Evolutionary conservation across 2,329 filamentous ascomycete species (phyloP).

Genomic region (Phialophora macrospora): DNA sequence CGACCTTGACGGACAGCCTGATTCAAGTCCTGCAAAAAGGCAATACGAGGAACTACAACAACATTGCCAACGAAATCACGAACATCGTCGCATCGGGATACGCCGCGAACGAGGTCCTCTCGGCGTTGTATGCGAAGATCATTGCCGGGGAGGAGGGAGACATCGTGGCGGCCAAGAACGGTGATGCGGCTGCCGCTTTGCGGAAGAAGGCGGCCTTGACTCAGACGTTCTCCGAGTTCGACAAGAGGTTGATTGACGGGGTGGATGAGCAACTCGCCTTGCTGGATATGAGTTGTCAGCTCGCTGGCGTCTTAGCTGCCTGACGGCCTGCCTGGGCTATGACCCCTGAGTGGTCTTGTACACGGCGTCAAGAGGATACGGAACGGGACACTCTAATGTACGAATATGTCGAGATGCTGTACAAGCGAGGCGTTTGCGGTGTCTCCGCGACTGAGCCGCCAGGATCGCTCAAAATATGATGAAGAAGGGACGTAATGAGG

Average conservation of each 20-base stretch:
- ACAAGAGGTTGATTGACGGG: constrained; percentile 92
- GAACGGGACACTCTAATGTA: neutral
- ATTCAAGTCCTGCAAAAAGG: constrained; percentile 66
- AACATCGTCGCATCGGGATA: constrained; percentile 95
- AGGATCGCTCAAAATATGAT: too few species aligned
- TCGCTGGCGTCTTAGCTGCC: constrained; percentile 60
- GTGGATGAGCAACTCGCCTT: constrained; percentile 93
- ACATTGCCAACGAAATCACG: constrained; percentile 78
- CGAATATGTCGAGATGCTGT: constrained; percentile 1
- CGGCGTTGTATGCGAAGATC: constrained; percentile 81
- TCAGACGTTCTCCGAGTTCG: constrained; percentile 86
- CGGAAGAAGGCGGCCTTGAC: constrained; percentile 89
- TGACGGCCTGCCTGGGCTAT: neutral
- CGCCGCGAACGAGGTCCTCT: constrained; percentile 87
- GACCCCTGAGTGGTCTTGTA: neutral
- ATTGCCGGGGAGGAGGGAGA: constrained; percentile 83
- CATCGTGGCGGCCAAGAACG: neutral
- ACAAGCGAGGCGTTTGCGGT: constrained; percentile 21
- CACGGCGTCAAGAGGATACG: neutral
- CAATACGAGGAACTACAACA: constrained; percentile 73
- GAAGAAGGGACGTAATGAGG: too few species aligned
- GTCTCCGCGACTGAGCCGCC: too few species aligned
- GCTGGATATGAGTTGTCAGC: constrained; percentile 79
- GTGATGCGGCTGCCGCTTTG: constrained; percentile 52
- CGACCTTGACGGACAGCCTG: constrained; percentile 70